Evolutionary conservation across 441 rosid genomes (phyloP).

Genomic region (Euphorbia neoarborescens): DNA sequence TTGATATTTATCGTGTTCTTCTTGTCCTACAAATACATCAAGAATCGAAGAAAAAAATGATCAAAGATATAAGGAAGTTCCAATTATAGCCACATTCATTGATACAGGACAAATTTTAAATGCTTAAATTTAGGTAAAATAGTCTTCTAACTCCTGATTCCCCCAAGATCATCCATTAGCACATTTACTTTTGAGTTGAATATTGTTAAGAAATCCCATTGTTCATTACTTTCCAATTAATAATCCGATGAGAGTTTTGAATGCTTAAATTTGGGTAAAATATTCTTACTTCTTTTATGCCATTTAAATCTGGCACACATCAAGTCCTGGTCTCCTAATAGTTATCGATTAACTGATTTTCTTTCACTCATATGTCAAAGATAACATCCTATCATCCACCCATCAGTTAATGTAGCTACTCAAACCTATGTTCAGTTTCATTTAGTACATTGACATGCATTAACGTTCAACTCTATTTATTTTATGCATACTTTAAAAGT

Average conservation of each 20-base stretch:
- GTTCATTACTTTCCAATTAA: too few relatives aligned
- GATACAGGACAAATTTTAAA: slow-evolving; percentile 2
- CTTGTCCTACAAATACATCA: slow-evolving; percentile 29
- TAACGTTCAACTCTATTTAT: slow-evolving; percentile 23
- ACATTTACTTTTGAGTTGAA: slow-evolving; percentile 16
- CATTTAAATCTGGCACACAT: slow-evolving; percentile 4
- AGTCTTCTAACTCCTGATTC: slow-evolving; percentile 22
- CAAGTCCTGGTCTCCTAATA: slow-evolving; percentile 20
- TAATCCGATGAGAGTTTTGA: slow-evolving; percentile 23
- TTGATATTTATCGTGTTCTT: slow-evolving; percentile 18
- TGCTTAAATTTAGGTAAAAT: slow-evolving; percentile 14
- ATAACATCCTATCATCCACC: slow-evolving; percentile 13
- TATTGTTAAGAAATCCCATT: too few relatives aligned
- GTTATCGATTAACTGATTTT: slow-evolving; percentile 19
- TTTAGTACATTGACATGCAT: slow-evolving; percentile 13
- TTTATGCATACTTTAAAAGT: slow-evolving; percentile 24
- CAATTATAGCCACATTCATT: not conserved
- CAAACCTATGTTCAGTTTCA: slow-evolving; percentile 17
- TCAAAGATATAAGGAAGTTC: slow-evolving; percentile 11
- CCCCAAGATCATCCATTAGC: slow-evolving; percentile 18
- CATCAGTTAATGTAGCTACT: slow-evolving; percentile 16
- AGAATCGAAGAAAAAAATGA: slow-evolving; percentile 7
- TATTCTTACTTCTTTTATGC: slow-evolving; percentile 19
- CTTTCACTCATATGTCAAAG: slow-evolving; percentile 21
- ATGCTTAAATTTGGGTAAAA: slow-evolving; percentile 15